These are phyloP conservation scores for Pichia occidentalis DNA, from an alignment of 805 yeast species.

Conservation along the genomic window DNA sequence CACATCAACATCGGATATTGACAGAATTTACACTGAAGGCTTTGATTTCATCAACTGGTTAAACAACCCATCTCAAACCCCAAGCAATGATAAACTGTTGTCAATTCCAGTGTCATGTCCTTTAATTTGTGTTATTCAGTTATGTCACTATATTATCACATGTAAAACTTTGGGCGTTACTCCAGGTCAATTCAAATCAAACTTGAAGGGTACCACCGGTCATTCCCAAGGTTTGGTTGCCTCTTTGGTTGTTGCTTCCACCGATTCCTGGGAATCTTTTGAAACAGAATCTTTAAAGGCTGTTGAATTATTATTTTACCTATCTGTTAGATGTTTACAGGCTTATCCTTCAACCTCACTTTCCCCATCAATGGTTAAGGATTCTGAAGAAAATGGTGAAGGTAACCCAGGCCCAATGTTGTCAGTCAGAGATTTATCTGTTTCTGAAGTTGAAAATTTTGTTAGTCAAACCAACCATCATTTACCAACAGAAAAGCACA, in stretches of 20 bases:
- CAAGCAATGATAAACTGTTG: conserved; percentile 80
- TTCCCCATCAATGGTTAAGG: conserved; percentile 89
- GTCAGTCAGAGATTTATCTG: conserved; percentile 81
- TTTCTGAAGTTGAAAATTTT: conserved; percentile 68
- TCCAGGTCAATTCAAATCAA: conserved; percentile 79
- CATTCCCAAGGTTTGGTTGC: conserved; percentile 91
- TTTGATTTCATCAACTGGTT: conserved; percentile 87
- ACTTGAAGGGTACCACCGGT: conserved; percentile 74
- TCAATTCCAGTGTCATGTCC: conserved; percentile 95
- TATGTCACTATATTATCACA: conserved; percentile 87
- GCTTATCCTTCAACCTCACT: conserved; percentile 89
- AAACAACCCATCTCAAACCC: conserved; percentile 75
- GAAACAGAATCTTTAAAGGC: conserved; percentile 66
- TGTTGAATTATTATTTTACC: conserved; percentile 78
- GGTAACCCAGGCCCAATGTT: conserved; percentile 98
- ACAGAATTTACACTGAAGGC: conserved; percentile 90
- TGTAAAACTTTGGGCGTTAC: conserved; percentile 76
- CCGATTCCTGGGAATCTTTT: conserved; percentile 83
- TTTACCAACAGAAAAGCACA: conserved; percentile 85
- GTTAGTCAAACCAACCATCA: conserved; percentile 88
- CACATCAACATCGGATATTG: conserved; percentile 65
- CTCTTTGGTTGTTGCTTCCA: conserved; percentile 81
- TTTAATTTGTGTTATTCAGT: conserved; percentile 91
- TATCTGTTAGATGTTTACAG: conserved; percentile 87
- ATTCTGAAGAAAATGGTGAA: conserved; percentile 88